Percentiles rank a stretch among this genome's conserved stretches.
These are phyloP conservation scores for Epichloe coenophiala DNA, from an alignment of 2,329 filamentous ascomycete genomes.

Conservation along the genomic window DNA sequence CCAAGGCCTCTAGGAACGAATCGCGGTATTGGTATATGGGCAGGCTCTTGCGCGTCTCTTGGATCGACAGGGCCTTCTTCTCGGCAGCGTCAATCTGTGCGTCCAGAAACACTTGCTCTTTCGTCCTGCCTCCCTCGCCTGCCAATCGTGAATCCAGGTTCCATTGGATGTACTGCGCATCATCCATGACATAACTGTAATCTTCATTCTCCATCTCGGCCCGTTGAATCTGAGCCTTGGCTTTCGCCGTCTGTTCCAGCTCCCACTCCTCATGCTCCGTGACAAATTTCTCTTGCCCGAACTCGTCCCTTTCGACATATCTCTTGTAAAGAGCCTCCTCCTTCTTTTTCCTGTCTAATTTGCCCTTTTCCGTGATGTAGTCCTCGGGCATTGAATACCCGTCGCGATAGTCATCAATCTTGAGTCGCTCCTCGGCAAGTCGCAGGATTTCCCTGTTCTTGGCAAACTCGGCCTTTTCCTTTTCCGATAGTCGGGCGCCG, in stretches of 20 bases:
- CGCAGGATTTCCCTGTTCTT: constrained; percentile 73
- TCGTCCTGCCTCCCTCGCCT: constrained; percentile 55
- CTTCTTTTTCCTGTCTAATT: constrained; percentile 76
- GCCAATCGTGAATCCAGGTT: constrained; percentile 59
- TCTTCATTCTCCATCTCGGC: constrained; percentile 66
- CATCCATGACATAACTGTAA: constrained; percentile 89
- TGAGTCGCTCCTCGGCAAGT: constrained; percentile 69
- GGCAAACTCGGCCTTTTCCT: constrained; percentile 77
- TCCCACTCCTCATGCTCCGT: constrained; percentile 98
- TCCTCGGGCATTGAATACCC: constrained; percentile 90
- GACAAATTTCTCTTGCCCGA: constrained; percentile 76
- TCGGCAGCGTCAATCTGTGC: constrained; percentile 81
- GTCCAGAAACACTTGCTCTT: constrained; percentile 66
- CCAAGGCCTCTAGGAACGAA: constrained; percentile 74
- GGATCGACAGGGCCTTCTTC: constrained; percentile 73
- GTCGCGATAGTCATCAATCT: constrained; percentile 83
- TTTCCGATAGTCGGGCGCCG: constrained; percentile 59
- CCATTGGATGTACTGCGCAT: constrained; percentile 78
- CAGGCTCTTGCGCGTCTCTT: constrained; percentile 79
- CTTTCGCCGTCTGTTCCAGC: constrained; percentile 73
- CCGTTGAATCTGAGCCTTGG: constrained; percentile 70
- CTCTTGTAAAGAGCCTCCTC: constrained; percentile 81
- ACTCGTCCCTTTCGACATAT: constrained; percentile 77
- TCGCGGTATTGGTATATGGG: constrained; percentile 85
- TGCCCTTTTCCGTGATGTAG: constrained; percentile 87